Base-by-base conservation (phyloP, 179 eudicot genomes). In the Spinacia oleracea region DNA sequence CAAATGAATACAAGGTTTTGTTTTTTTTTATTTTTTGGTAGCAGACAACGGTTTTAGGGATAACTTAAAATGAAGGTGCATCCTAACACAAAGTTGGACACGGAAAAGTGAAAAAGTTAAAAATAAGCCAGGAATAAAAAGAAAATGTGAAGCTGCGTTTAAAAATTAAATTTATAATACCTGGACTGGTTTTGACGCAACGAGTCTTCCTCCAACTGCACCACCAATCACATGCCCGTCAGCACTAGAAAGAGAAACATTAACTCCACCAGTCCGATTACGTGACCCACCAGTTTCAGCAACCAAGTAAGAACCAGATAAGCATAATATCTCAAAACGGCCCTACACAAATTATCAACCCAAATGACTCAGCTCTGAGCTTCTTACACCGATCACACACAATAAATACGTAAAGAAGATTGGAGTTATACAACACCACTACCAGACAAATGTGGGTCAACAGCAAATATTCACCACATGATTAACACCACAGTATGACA, bases 171-270 rank as follows among this genome's bases (percentile, higher is more conserved):
- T 31, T 45, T 46, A 7, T 42, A 73, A 69, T 87, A 96, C 99
- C 97, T 96, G 98, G 68, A 90, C 91, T 0, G 91, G 87, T 85
- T 84, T 90, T 66, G 96, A 86, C 74, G 99, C 98, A 65, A 89
- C 81, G 27, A 96, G 92, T 78, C 84, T 83, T 55, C 97, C 98
- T 32, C 89, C 91, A 72, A 96, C 86, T 58, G 93, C 93, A 70
- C 99, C 99, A 40, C 99, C 99, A 60, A 96, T 85, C 45, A 96
- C 90, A 77, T 84, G 91, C 62, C 99, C 98, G 76, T 93, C 98
- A 59, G 90, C 85, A 75, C 96, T 88, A 76, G 92, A 85, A 55
- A 96, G 88, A 3, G 98, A 91, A 73, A 93, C 90, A 82, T 94
- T 93, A 34, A 96, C 85, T 43, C 99, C 98, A 74, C 99, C 99